Base-by-base conservation (phyloP, 805 yeast genomes). In the Starmerella scarabaei region DNA sequence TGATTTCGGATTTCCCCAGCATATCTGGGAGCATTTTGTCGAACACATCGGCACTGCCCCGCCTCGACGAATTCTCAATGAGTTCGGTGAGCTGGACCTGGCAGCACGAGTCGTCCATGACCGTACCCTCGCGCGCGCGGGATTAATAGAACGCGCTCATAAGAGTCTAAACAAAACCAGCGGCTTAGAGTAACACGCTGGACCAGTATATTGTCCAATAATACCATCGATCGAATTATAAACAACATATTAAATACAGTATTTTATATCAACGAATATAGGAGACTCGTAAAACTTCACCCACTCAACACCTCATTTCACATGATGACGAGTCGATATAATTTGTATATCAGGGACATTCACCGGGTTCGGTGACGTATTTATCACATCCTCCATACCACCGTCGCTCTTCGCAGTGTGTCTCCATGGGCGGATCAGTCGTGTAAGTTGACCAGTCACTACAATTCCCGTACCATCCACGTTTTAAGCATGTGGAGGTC, bases 391-490 rank as follows among this genome's bases (percentile, higher is more conserved):
- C 36, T 30, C 43, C 40, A 6, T 32, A n/a, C 43, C 43, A 43
- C 12, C 32, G 33, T 6, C 38, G 36, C 18, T 32, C 19, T 3
- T 34, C 31, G 29, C 47, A 43, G 15, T 36, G 24, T 3, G 47
- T 24, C 11, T 19, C 23, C 28, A 33, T 11, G 12, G 41, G 27
- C 5, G 31, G 21, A 5, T 14, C 17, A 31, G 15, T 31, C 2
- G 47, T 44, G 12, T 21, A 12, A 2, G 42, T 43, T 7, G 43
- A 35, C 52, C 51, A 53, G 14, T 31, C 27, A 3, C 44, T 36
- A 37, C 58, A 54, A 33, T 40, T 31, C 17, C 57, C 55, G 23
- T 44, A 53, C 56, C 56, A 53, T 12, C 42, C 49, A 7, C 51
- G 30, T 2, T 36, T 27, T 12, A 43, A 27, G 33, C 55, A 51